Evolutionary conservation across 2,329 filamentous ascomycete genomes (phyloP).

Genomic region (Alternaria postmessia): DNA sequence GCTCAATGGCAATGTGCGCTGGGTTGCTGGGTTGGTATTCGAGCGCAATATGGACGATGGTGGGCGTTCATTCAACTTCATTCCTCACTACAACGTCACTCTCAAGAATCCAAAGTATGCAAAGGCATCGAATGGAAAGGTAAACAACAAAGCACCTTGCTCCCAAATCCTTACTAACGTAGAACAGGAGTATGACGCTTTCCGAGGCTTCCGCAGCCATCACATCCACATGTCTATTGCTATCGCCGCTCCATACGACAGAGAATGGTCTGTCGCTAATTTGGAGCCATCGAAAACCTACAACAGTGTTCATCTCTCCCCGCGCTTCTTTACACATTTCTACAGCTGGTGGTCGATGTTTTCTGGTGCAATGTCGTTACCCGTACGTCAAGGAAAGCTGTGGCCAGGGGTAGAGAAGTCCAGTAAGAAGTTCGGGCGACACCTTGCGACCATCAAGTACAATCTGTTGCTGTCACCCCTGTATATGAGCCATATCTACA

Average conservation of each 20-base stretch:
- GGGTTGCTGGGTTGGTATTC: slow-evolving; percentile 90
- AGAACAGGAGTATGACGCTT: slow-evolving; percentile 81
- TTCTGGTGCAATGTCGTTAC: slow-evolving; percentile 91
- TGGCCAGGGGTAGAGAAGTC: slow-evolving; percentile 95
- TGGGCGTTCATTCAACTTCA: slow-evolving; percentile 84
- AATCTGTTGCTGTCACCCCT: slow-evolving; percentile 89
- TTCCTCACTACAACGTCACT: slow-evolving; percentile 89
- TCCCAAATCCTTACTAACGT: slow-evolving; percentile 26
- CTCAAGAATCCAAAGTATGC: slow-evolving; percentile 82
- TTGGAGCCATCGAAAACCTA: slow-evolving; percentile 85
- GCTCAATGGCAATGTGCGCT: slow-evolving; percentile 92
- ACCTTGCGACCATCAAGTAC: slow-evolving; percentile 98
- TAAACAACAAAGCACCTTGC: slow-evolving; percentile 10
- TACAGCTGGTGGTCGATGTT: slow-evolving; percentile 98
- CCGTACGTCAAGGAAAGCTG: slow-evolving; percentile 87
- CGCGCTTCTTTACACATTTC: slow-evolving; percentile 97
- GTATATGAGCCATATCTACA: slow-evolving; percentile 97
- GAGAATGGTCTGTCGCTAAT: slow-evolving; percentile 83
- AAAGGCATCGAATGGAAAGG: slow-evolving; percentile 62
- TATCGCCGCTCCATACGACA: slow-evolving; percentile 83
- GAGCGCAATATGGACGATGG: slow-evolving; percentile 80
- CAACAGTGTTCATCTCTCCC: slow-evolving; percentile 93
- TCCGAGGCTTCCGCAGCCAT: slow-evolving; percentile 92
- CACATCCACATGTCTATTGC: slow-evolving; percentile 96
- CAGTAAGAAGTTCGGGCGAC: slow-evolving; percentile 97